phyloP scores from a whole-genome alignment of 768 basidiomycete genomes.

The Pleurotus salmoneostramineus region DNA sequence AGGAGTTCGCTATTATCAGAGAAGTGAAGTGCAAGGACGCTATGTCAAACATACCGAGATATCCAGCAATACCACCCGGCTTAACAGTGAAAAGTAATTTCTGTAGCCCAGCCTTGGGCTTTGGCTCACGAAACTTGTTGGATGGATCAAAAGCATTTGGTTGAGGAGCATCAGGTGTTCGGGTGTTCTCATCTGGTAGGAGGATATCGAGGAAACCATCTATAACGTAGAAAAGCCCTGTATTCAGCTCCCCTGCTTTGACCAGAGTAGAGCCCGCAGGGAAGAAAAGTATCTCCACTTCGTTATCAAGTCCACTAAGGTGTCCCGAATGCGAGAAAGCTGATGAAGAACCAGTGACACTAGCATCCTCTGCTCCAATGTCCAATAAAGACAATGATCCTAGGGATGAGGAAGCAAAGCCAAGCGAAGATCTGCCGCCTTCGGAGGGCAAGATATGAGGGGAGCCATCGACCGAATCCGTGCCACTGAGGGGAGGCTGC shows the following conservation, averaged over 20 bases:
- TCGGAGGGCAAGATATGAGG: slow-evolving; percentile 52
- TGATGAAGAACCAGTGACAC: slow-evolving; percentile 57
- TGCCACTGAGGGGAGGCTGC: slow-evolving; percentile 76
- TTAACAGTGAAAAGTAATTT: slow-evolving; percentile 92
- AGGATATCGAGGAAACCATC: slow-evolving; percentile 95
- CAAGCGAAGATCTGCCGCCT: slow-evolving; percentile 31
- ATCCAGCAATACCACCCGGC: slow-evolving; percentile 96
- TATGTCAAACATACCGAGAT: slow-evolving; percentile 56
- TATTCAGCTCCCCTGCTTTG: slow-evolving; percentile 85
- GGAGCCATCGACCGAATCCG: slow-evolving; percentile 62
- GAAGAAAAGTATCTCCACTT: slow-evolving; percentile 94
- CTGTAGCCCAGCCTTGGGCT: slow-evolving; percentile 25
- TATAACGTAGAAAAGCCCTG: slow-evolving; percentile 90
- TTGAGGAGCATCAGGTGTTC: neutral
- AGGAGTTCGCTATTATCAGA: neutral
- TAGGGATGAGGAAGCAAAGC: slow-evolving; percentile 61
- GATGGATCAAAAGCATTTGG: slow-evolving; percentile 9
- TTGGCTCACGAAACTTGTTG: neutral
- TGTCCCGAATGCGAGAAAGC: slow-evolving; percentile 44
- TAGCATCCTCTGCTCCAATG: slow-evolving; percentile 65
- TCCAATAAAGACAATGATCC: slow-evolving; percentile 73
- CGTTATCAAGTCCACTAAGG: slow-evolving; percentile 87
- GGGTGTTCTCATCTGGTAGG: slow-evolving; percentile 47
- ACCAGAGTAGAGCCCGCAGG: slow-evolving; percentile 82
- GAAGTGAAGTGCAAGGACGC: neutral